phyloP scores from a whole-genome alignment of 1,284 basidiomycete species.

The Exobasidium rhododendri region DNA sequence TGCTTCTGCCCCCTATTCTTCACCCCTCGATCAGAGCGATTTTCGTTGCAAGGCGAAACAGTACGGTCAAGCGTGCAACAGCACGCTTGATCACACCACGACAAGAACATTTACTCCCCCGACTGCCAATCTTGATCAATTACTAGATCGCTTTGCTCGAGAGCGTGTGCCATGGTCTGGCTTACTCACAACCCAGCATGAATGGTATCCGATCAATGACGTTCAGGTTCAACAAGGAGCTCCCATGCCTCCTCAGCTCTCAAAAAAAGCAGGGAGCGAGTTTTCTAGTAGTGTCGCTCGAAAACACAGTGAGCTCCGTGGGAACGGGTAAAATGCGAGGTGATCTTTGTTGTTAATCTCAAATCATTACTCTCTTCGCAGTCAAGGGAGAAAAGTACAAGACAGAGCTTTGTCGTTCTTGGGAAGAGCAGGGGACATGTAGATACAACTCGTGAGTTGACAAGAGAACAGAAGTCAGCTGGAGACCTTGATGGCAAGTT shows the following conservation, averaged over 20 bases:
- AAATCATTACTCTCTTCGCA: not conserved
- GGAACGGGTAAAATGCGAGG: not conserved
- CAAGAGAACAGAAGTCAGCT: slow-evolving; percentile 64
- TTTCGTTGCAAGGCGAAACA: too few species aligned
- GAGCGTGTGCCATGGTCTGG: not conserved
- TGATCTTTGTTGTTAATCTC: not conserved
- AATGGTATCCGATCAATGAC: not conserved
- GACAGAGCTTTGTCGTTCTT: slow-evolving; percentile 84
- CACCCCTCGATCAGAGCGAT: too few species aligned
- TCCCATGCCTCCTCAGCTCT: not conserved
- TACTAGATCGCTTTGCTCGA: not conserved
- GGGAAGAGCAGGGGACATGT: slow-evolving; percentile 88
- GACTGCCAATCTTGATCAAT: not conserved
- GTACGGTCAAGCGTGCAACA: too few species aligned
- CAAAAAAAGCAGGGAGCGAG: too few species aligned
- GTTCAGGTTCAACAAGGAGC: not conserved
- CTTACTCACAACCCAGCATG: not conserved
- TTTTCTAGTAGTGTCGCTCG: not conserved
- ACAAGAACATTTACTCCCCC: not conserved
- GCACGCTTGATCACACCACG: too few species aligned
- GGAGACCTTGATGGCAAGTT: too few species aligned
- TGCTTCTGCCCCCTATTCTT: too few species aligned
- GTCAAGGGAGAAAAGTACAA: slow-evolving; percentile 66
- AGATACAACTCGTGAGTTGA: slow-evolving; percentile 75
- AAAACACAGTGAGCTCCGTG: not conserved